Evolutionary conservation across 768 basidiomycete genomes (phyloP).

Genomic region (Tremella fuciformis): DNA sequence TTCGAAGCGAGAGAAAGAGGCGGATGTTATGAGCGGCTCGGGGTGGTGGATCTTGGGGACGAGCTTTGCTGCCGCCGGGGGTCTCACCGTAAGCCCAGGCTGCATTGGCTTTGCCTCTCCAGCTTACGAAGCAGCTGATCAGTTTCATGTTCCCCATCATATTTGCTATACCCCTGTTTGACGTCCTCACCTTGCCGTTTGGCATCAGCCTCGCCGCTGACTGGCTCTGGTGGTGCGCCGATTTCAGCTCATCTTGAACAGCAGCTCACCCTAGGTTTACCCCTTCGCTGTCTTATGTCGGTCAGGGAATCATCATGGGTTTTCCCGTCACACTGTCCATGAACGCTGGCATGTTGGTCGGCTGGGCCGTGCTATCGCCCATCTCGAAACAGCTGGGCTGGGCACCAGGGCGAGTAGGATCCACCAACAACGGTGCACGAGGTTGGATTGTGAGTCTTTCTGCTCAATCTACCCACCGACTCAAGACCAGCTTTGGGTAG

Average conservation of each 20-base stretch:
- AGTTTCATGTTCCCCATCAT: conserved; percentile 87
- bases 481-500: conserved; percentile 69
- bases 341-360: conserved; percentile 93
- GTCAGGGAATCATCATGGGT: conserved; percentile 98
- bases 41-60: conserved; percentile 75
- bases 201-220: conserved; percentile 75
- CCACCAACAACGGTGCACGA: conserved; percentile 81
- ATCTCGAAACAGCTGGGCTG: conserved; percentile 75
- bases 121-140: conserved; percentile 59
- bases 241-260: conserved; percentile 1
- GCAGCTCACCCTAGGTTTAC: conserved; percentile 58
- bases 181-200: conserved; percentile 55
- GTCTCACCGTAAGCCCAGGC: conserved; percentile 65
- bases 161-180: conserved; percentile 73
- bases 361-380: conserved; percentile 92
- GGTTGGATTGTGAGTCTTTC: conserved; percentile 50
- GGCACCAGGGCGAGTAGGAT: conserved; percentile 89
- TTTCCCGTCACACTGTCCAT: conserved; percentile 90
- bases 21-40: conserved; percentile 59
- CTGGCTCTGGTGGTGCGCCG: conserved; percentile 75
- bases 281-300: conserved; percentile 85
- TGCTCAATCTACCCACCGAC: not conserved
- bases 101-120: not conserved
- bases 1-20: conserved; percentile 53
- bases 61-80: conserved; percentile 73